Conservation (phyloP, 805 yeast species). For the Lipomyces oligophaga region DNA sequence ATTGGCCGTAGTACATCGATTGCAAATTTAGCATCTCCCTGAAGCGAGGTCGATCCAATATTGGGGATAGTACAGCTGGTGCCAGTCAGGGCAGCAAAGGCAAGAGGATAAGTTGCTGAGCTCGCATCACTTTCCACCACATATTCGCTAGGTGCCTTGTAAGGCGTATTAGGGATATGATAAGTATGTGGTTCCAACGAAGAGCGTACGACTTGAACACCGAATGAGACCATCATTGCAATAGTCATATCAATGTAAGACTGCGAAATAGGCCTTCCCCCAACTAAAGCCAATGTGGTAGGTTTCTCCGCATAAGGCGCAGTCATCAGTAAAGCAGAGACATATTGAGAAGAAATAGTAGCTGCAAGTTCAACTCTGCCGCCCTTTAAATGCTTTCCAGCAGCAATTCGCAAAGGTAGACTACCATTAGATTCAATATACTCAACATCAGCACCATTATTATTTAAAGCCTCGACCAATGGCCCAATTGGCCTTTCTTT, state of each 20-base stretch:
- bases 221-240: slow-evolving; percentile 89
- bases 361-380: slow-evolving; percentile 93
- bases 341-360: slow-evolving; percentile 95
- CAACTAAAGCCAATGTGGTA: slow-evolving; percentile 81
- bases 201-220: slow-evolving; percentile 69
- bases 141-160: slow-evolving; percentile 76
- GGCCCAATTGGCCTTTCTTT: slow-evolving; percentile 97
- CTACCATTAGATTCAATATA: slow-evolving; percentile 77
- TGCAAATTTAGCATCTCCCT: slow-evolving; percentile 97
- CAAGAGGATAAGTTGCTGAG: slow-evolving; percentile 95
- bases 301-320: slow-evolving; percentile 93
- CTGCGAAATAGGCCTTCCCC: slow-evolving; percentile 96
- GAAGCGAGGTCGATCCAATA: slow-evolving; percentile 85
- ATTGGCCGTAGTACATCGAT: slow-evolving; percentile 86
- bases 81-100: slow-evolving; percentile 95
- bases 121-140: slow-evolving; percentile 96
- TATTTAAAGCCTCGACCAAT: slow-evolving; percentile 79
- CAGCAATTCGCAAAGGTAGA: slow-evolving; percentile 68
- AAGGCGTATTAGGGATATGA: slow-evolving; percentile 80
- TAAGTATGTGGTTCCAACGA: slow-evolving; percentile 75
- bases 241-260: slow-evolving; percentile 96
- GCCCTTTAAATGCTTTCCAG: slow-evolving; percentile 74
- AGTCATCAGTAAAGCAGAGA: slow-evolving; percentile 92
- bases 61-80: slow-evolving; percentile 89
- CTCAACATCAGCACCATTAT: slow-evolving; percentile 71